phyloP scores from a whole-genome alignment of 164 flowering plant species.

The Litsea cubeba region DNA sequence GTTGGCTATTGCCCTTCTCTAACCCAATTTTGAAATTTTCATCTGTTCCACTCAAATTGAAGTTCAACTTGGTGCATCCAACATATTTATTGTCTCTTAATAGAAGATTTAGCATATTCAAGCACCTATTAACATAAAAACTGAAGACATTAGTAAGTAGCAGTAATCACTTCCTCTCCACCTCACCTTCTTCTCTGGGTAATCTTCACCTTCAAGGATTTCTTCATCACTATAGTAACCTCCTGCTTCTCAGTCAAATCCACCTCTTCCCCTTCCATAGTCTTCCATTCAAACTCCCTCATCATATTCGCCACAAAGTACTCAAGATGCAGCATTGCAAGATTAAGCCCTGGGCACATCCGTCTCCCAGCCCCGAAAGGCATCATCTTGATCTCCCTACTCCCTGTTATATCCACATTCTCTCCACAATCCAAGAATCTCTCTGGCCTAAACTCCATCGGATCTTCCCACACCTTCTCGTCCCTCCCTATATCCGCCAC shows the following conservation, averaged over 20 bases:
- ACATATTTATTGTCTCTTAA: conserved; percentile 12
- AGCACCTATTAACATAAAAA: too few relatives aligned
- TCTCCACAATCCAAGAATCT: conserved; percentile 26
- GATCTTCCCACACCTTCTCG: conserved; percentile 20
- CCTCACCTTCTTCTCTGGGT: background rate
- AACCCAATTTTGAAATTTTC: too few relatives aligned
- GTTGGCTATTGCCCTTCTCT: too few relatives aligned
- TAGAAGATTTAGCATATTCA: background rate
- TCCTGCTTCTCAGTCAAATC: conserved; percentile 42
- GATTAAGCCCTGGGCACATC: conserved; percentile 24
- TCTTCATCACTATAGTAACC: conserved; percentile 39
- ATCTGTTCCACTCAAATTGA: too few relatives aligned
- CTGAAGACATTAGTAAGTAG: too few relatives aligned
- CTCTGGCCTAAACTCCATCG: conserved; percentile 40
- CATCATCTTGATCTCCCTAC: conserved; percentile 48
- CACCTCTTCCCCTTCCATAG: conserved; percentile 28
- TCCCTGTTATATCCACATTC: conserved; percentile 31
- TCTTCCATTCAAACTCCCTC: conserved; percentile 37
- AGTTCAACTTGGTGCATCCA: too few relatives aligned
- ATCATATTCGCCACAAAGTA: conserved; percentile 33
- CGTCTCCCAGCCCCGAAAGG: conserved; percentile 44
- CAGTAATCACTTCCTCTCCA: too few relatives aligned
- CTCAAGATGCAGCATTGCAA: conserved; percentile 24
- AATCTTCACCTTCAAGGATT: conserved; percentile 31
- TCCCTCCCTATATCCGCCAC: conserved; percentile 33